Evolutionary conservation across 2,329 filamentous ascomycete species (phyloP), one percentile per base, ranked within the genome.

Genomic region (Colletotrichum melonis): DNA sequence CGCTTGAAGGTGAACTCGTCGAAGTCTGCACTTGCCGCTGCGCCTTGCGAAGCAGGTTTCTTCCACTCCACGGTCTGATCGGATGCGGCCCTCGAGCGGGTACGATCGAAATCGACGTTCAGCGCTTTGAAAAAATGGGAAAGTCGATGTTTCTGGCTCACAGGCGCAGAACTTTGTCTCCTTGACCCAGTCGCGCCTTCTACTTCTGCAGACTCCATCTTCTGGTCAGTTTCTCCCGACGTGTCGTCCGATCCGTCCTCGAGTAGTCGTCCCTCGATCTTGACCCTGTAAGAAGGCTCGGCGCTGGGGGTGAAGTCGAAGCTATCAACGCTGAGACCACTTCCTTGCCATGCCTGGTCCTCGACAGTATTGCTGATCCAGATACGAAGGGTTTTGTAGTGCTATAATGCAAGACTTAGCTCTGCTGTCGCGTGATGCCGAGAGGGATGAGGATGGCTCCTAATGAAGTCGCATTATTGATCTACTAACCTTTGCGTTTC

Each of bases 361-460:
- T 98, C 95, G 42, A 93, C 95, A 1, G 95, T 98, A 83, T 99
- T 99, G 79, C 92, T 95, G 78, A 99, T 92, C 95, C 95, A 98
- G 75, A 99, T 90, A 75, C 96, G 93, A 82, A 99, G 87, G 3
- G 95, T 97, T 80, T 93, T 94, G 82, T 92, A 93, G 76, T 94
- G 91, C 90, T 94, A 69, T 69, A 58, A 14, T 24, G 30, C 26
- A 30, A 58, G 42, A 26, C 19, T 66, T 30, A 63, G 60, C 28
- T 14, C 7, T 6, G 55, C 74, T 12, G 22, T 9, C 8, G 52
- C 19, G 30, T 26, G 24, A 7, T 26, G 30, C 14, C 14, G 38
- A 14, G 26, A 16, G 46, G 8, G 28, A 4, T 26, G 24, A 24
- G n/a, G 12, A 42, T 6, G 42, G 42, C 42, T 49, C 14, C 26